Evolutionary conservation across 2,329 filamentous ascomycete species (phyloP), one percentile per base, ranked within the genome.

Genomic region (Colletotrichum tropicicola): DNA sequence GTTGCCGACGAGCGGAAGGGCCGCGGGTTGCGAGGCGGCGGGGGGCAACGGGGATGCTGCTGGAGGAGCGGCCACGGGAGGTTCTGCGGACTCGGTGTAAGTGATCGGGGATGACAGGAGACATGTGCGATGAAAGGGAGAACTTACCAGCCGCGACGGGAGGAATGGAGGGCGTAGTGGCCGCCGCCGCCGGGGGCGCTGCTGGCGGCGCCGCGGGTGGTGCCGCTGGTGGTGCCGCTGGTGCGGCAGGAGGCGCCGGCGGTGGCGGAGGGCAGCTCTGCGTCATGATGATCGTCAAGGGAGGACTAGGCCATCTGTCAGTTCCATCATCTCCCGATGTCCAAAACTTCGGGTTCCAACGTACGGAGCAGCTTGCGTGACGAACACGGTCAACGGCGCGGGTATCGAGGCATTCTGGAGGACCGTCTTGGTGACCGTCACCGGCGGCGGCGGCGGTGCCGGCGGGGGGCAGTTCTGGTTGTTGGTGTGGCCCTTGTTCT

Each of bases 401-500:
- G 57, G 61, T 1, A 51, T 17, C 44, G 61, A 61, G 35, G 61
- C 61, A 28, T 65, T 65, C 19, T 61, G 44, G 37, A 19, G 47
- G 13, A 59, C 17, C 13, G 64, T 65, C 64, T 58, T 55, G 7
- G 60, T 53, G 15, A 65, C 39, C 13, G 64, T 63, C 21, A 54
- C 43, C 15, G 47, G 65, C 5, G 56, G 52, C 43, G 41, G 53
- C 30, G 21, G 28, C 43, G 53, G 51, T 5, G 51, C 13, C 7
- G 39, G 19, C 7, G 39, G 37, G 5, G 48, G 59, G 49, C 44
- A 48, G 32, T 17, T 49, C 21, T 15, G 30, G 27, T 23, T 23
- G 23, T 63, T 56, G 12, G 51, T 53, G 35, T 43, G 44, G 47
- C 68, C 70, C 1, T 75, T 54, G 12, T 73, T 78, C 68, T 74